Evolutionary conservation across 805 yeast genomes (phyloP).

Genomic region (Candida pini): DNA sequence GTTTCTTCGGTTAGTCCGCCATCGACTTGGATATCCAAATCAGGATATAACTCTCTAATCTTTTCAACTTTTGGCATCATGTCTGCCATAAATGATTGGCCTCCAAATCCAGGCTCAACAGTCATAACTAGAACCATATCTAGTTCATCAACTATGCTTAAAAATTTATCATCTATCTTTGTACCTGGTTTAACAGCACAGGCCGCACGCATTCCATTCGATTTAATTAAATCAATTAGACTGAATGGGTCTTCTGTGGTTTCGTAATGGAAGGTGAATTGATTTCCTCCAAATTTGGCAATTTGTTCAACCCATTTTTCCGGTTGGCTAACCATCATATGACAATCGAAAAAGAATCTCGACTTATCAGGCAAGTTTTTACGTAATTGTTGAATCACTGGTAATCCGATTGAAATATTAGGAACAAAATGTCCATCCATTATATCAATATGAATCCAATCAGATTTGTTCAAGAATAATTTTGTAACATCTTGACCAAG

Average conservation of each 20-base stretch:
- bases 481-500: conserved; percentile 82
- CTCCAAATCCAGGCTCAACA: conserved; percentile 98
- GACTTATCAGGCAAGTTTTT: conserved; percentile 27
- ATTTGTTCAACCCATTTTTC: conserved; percentile 91
- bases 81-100: conserved; percentile 89
- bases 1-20: conserved; percentile 92
- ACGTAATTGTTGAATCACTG: conserved; percentile 30
- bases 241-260: conserved; percentile 74
- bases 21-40: conserved; percentile 88
- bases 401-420: conserved; percentile 90
- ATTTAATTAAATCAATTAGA: conserved; percentile 69
- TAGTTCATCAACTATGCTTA: conserved; percentile 47
- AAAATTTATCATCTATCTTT: conserved; percentile 56
- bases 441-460: conserved; percentile 96
- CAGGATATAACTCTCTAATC: conserved; percentile 68
- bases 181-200: conserved; percentile 95
- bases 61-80: conserved; percentile 94
- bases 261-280: conserved; percentile 94
- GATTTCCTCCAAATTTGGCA: conserved; percentile 92
- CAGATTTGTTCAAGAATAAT: conserved; percentile 76
- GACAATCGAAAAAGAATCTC: conserved; percentile 74
- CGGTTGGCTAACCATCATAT: conserved; percentile 95
- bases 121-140: conserved; percentile 99
- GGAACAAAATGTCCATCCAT: conserved; percentile 99
- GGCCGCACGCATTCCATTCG: conserved; percentile 85